Evolutionary conservation across 306 rosid genomes (phyloP), one percentile per base, ranked within the genome.

Genomic region (Trichosanthes truncata): DNA sequence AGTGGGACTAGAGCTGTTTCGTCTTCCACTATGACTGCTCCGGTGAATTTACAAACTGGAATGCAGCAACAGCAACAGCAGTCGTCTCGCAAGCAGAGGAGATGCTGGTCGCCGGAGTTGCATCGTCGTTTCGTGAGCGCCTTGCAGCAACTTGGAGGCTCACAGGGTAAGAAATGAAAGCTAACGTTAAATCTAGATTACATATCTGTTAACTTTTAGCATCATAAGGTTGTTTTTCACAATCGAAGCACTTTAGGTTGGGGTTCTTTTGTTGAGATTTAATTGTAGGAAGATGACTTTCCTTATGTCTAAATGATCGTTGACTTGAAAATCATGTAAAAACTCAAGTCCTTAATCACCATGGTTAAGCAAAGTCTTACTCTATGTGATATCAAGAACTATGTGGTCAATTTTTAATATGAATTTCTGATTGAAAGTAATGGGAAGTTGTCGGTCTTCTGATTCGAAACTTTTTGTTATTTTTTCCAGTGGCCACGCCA

Each of bases 91-190:
- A 96, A 96, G 71, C 98, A 91, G 87, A 90, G 99, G 83, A 89
- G 99, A 55, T 96, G 99, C 84, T 96, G 99, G 99, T 93, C 99
- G 0, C 97, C 93, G 0, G 98, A 96, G 83, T 83, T 96, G 90
- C 99, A 96, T 78, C 81, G 97, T n/a, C 77, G 96, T 78, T 96
- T 96, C 40, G 91, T 91, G 41, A 90, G 78, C 74, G 96, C 97
- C 26, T 84, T 96, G 89, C 97, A 93, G 84, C 92, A 93, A 84
- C 96, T 96, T 13, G 99, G 99, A 68, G 99, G 99, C 69, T 88
- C 98, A 81, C 97, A 91, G 82, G 99, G 99, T 96, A 57, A 79
- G 89, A 79, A 49, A 33, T 79, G 76, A 79, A 29, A 48, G 75
- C 85, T 74, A 13, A 29, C 49, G 61, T 18, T 68, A 10, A 68